Percentiles rank a stretch among this genome's conserved stretches.
These are phyloP conservation scores for Cymodocea nodosa DNA, from an alignment of 116 monocot genomes.

Conservation along the genomic window DNA sequence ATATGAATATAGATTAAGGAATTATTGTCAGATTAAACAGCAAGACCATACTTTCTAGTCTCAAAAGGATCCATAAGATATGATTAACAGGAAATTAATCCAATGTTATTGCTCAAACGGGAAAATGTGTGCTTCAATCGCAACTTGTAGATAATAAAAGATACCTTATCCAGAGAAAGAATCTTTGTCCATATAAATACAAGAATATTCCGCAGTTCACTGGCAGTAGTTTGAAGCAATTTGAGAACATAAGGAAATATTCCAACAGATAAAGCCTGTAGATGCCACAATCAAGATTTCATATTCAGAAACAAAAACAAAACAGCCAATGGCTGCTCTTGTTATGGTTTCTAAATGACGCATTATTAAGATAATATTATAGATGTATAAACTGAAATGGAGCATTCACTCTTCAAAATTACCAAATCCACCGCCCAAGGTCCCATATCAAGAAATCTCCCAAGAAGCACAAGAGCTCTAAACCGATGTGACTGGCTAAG, in stretches of 20 bases:
- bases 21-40: too few relatives aligned
- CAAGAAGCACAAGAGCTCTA: constrained; percentile 86
- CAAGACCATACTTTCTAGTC: too few relatives aligned
- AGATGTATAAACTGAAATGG: constrained; percentile 3
- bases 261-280: constrained; percentile 88
- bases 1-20: too few relatives aligned
- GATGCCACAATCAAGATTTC: background rate
- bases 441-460: constrained; percentile 99
- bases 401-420: background rate
- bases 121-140: background rate
- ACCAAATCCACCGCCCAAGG: constrained; percentile 97
- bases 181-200: constrained; percentile 99
- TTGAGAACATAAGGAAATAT: constrained; percentile 96
- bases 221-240: constrained; percentile 82
- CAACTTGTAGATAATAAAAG: background rate
- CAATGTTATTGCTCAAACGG: background rate
- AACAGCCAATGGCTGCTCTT: background rate
- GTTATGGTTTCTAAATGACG: background rate
- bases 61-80: too few relatives aligned
- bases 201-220: constrained; percentile 81
- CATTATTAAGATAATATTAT: background rate
- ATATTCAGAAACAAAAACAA: background rate
- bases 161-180: constrained; percentile 96
- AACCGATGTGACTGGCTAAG: constrained; percentile 96
- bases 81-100: too few relatives aligned